These are phyloP conservation scores for Chrysanthemum makinoi DNA, from an alignment of 129 eudicot species.

Conservation along the genomic window DNA sequence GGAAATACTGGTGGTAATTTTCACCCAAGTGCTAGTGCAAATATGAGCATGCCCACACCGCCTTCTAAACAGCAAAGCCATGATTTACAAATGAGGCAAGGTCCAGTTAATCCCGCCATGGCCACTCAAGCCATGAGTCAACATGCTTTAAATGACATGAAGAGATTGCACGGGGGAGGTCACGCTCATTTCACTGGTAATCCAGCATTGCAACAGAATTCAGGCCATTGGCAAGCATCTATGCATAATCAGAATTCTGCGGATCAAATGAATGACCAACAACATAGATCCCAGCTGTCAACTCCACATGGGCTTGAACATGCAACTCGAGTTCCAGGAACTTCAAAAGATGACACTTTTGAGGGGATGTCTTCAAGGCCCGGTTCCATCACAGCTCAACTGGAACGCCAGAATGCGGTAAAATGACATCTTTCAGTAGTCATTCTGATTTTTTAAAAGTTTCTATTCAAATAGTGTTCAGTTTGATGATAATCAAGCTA, in stretches of 20 bases:
- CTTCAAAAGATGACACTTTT: constrained; percentile 50
- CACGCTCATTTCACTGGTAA: constrained; percentile 40
- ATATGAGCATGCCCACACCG: constrained; percentile 46
- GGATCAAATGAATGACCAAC: constrained; percentile 70
- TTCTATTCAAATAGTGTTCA: not conserved
- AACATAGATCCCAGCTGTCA: constrained; percentile 44
- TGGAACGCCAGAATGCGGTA: constrained; percentile 47
- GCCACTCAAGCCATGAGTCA: constrained; percentile 41
- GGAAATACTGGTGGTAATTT: constrained; percentile 46
- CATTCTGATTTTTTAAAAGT: not conserved
- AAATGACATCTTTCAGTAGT: not conserved
- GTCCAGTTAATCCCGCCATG: constrained; percentile 43
- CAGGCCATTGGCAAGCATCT: constrained; percentile 52
- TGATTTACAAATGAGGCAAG: constrained; percentile 27
- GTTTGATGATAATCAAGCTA: constrained; percentile 29
- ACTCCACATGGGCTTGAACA: constrained; percentile 50
- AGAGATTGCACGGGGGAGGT: constrained; percentile 44
- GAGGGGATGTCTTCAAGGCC: constrained; percentile 57
- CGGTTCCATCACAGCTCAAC: constrained; percentile 49
- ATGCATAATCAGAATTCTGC: constrained; percentile 52
- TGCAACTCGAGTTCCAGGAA: constrained; percentile 39
- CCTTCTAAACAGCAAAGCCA: constrained; percentile 11
- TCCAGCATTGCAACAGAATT: constrained; percentile 27
- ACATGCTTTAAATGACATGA: constrained; percentile 43
- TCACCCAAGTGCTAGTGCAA: constrained; percentile 42